Evolutionary conservation across 176 grass and related monocot species (phyloP), one percentile per base, ranked within the genome.

Genomic region (Dactylis glomerata): DNA sequence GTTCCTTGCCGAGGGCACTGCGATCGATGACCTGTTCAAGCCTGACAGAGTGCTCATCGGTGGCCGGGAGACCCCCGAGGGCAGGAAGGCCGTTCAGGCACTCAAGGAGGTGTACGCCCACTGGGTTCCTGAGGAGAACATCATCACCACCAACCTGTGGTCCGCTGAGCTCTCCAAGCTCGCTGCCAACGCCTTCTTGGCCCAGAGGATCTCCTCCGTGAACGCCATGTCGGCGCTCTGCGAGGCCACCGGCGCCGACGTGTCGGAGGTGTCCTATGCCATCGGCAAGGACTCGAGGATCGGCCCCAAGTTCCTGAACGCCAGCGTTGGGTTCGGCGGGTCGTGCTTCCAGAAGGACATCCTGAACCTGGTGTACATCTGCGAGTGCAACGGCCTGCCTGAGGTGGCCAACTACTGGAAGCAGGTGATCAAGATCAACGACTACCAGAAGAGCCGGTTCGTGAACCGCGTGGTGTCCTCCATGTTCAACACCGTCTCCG

Each of bases 361-460:
- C 66, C 77, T 97, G 73, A 97, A 97, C 75, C 11, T 97, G 91
- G 91, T 97, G 59, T 97, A 97, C 89, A 97, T 97, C 77, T 97
- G 94, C 9, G 94, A 97, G 84, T 97, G 94, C 89, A 97, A 97
- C 15, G 94, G 94, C 81, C 86, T 97, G 31, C 94, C 94, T 1
- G 94, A 97, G 75, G 94, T 97, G 33, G 91, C 94, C 8, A 94
- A 92, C 91, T 97, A 97, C 82, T 97, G 94, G 94, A 97, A 97
- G 87, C 91, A 97, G 85, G 94, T 97, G 62, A 97, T 97, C 86
- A 97, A 97, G 94, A 97, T 97, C 89, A 97, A 97, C 36, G 94
- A 97, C 86, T 97, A 97, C 82, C 94, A 97, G 82, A 97, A 97
- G 87, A 92, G 89, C 89, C 82, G 94, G 75, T 94, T 97, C 14